A percentile compares a stretch with the other conserved stretches of the same genome.
Evolutionary conservation across 352 stramenopile genomes (phyloP).

Genomic region (Pythium aristosporum): DNA sequence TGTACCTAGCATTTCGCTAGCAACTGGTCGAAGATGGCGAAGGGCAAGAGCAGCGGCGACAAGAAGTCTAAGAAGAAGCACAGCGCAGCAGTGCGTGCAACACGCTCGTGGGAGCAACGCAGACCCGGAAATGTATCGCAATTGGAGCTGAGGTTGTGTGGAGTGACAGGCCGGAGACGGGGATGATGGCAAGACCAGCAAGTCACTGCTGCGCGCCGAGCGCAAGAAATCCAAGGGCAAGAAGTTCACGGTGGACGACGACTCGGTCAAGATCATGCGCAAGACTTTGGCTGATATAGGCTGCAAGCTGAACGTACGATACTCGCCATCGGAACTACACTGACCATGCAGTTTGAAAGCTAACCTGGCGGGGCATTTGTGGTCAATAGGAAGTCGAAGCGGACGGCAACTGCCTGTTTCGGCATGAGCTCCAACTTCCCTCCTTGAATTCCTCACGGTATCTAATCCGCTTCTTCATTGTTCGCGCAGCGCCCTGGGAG

Average conservation of each 20-base stretch:
- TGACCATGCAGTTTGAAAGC: background rate
- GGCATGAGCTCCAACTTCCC: slow-evolving; percentile 31
- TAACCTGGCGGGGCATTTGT: background rate
- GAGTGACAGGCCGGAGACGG: slow-evolving; percentile 1
- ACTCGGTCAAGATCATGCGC: slow-evolving; percentile 54
- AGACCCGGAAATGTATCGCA: background rate
- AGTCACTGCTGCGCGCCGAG: slow-evolving; percentile 11
- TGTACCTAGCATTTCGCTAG: background rate
- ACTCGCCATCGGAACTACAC: background rate
- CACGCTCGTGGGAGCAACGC: background rate
- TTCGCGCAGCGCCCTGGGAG: slow-evolving; percentile 47
- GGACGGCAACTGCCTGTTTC: slow-evolving; percentile 84
- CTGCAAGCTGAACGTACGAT: slow-evolving; percentile 65
- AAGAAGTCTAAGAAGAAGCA: slow-evolving; percentile 28
- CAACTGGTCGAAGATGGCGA: slow-evolving; percentile 18
- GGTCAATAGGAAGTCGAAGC: slow-evolving; percentile 61
- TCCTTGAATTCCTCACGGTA: background rate
- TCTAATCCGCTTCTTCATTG: background rate
- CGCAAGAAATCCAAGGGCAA: slow-evolving; percentile 41
- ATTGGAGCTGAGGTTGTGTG: background rate
- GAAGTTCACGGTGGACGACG: slow-evolving; percentile 34
- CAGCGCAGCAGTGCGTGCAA: slow-evolving; percentile 4
- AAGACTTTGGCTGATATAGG: slow-evolving; percentile 51
- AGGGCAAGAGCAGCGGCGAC: slow-evolving; percentile 20
- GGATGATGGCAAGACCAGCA: slow-evolving; percentile 25